Evolutionary conservation across 2,329 filamentous ascomycete genomes (phyloP).

Genomic region (Xylaria sp.): DNA sequence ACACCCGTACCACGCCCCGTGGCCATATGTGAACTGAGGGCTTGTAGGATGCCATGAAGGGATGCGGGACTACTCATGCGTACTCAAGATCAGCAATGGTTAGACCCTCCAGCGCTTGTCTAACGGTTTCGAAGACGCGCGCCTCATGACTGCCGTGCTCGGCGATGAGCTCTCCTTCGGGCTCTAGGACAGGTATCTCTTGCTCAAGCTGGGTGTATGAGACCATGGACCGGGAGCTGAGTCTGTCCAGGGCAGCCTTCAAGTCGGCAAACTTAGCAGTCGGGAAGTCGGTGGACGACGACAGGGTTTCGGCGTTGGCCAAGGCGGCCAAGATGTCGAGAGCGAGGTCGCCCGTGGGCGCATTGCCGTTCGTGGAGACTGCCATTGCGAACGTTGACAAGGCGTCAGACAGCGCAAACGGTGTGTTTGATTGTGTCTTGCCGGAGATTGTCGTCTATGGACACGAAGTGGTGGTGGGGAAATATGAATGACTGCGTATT

Average conservation of each 20-base stretch:
- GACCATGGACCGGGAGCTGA: slow-evolving; percentile 8
- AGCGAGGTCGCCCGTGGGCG: slow-evolving; percentile 3
- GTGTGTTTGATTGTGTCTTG: not conserved
- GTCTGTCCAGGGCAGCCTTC: slow-evolving; percentile 12
- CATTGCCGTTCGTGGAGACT: not conserved
- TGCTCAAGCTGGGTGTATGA: slow-evolving; percentile 4
- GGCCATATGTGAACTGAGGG: not conserved
- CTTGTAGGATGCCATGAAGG: not conserved
- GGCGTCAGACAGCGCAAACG: not conserved
- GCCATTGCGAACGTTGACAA: slow-evolving; percentile 1
- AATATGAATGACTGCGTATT: not conserved
- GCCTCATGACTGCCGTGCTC: slow-evolving; percentile 12
- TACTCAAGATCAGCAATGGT: slow-evolving; percentile 10
- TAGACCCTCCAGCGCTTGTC: slow-evolving; percentile 8
- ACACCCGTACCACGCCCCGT: not conserved
- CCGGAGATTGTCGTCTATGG: not conserved
- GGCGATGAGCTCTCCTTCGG: slow-evolving; percentile 11
- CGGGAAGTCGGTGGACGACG: slow-evolving; percentile 6
- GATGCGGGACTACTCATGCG: not conserved
- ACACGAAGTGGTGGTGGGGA: not conserved
- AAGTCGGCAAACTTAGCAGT: slow-evolving; percentile 6
- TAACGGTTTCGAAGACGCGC: slow-evolving; percentile 11
- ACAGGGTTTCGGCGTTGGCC: slow-evolving; percentile 4
- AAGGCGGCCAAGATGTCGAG: slow-evolving; percentile 6
- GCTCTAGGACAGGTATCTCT: slow-evolving; percentile 5